These are phyloP conservation scores for Leishmania major DNA, from an alignment of 208 protist species.

Conservation along the genomic window DNA sequence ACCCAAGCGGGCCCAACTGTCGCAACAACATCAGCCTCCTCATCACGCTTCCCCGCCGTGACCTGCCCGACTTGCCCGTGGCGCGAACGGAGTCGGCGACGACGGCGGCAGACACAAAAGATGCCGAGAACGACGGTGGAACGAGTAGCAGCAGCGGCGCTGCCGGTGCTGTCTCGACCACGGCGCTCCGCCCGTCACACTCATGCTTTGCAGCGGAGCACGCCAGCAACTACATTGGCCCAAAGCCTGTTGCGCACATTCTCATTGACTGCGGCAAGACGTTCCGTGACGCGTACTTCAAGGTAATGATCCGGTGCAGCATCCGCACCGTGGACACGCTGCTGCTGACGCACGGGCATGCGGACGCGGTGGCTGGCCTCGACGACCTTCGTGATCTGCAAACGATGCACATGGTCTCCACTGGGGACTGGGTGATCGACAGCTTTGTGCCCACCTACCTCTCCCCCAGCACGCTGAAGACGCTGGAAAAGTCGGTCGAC, in stretches of 20 bases:
- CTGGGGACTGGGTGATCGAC: constrained; percentile 67
- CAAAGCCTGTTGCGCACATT: constrained; percentile 45
- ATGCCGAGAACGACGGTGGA: neutral
- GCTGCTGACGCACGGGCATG: constrained; percentile 89
- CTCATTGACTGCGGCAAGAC: constrained; percentile 93
- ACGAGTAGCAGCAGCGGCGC: neutral
- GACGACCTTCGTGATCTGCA: constrained; percentile 93
- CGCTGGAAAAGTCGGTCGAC: constrained; percentile 42
- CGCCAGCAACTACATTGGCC: constrained; percentile 35
- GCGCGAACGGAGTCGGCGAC: neutral
- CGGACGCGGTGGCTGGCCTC: constrained; percentile 80
- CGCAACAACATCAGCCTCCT: constrained; percentile 86
- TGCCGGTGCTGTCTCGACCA: neutral
- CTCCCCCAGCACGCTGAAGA: constrained; percentile 43
- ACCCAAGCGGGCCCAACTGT: constrained; percentile 67
- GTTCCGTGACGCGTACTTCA: constrained; percentile 90
- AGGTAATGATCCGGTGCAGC: constrained; percentile 64
- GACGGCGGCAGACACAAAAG: neutral
- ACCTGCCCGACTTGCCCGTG: constrained; percentile 1
- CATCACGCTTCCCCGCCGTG: constrained; percentile 51
- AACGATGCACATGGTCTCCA: constrained; percentile 51
- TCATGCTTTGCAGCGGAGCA: constrained; percentile 23
- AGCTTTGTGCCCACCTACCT: constrained; percentile 80
- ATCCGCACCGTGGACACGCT: constrained; percentile 75
- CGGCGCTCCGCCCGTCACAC: constrained; percentile 17